Evolutionary conservation across 768 basidiomycete species (phyloP).

Genomic region (Fomitopsis pulvina): DNA sequence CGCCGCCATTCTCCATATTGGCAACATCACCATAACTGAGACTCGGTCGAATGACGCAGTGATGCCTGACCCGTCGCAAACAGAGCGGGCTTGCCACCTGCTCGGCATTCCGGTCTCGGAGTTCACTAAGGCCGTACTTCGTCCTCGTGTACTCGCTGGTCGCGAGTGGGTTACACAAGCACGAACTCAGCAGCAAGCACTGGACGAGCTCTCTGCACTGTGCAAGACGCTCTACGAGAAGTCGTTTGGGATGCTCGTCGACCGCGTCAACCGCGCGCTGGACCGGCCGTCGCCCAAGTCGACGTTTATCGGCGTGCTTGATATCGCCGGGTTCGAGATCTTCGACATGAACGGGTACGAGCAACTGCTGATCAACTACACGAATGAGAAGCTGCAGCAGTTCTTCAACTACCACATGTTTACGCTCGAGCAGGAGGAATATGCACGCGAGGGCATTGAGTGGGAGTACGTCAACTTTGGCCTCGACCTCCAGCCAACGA

Average conservation of each 20-base stretch:
- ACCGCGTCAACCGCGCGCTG: conserved; percentile 89
- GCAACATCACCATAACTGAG: conserved; percentile 81
- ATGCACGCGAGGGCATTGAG: conserved; percentile 90
- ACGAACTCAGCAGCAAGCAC: conserved; percentile 82
- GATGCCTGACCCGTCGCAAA: conserved; percentile 78
- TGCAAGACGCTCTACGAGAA: conserved; percentile 98
- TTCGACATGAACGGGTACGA: conserved; percentile 93
- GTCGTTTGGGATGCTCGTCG: conserved; percentile 89
- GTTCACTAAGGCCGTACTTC: conserved; percentile 82
- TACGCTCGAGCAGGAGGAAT: conserved; percentile 98
- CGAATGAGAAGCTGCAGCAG: conserved; percentile 97
- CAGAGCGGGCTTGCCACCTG: conserved; percentile 84
- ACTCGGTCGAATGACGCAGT: conserved; percentile 74
- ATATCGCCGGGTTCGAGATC: conserved; percentile 99
- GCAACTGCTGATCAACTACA: conserved; percentile 97
- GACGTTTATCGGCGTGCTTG: conserved; percentile 95
- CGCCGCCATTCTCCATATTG: conserved; percentile 91
- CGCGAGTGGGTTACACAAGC: conserved; percentile 97
- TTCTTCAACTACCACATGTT: conserved; percentile 99
- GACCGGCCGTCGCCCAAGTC: conserved; percentile 89
- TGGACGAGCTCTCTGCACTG: conserved; percentile 85
- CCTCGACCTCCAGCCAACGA: conserved; percentile 94
- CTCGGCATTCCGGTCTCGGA: conserved; percentile 84
- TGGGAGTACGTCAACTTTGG: conserved; percentile 99
- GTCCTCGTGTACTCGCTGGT: conserved; percentile 88